phyloP scores from a whole-genome alignment of 139 green algal species.

The Micromonas commoda region DNA sequence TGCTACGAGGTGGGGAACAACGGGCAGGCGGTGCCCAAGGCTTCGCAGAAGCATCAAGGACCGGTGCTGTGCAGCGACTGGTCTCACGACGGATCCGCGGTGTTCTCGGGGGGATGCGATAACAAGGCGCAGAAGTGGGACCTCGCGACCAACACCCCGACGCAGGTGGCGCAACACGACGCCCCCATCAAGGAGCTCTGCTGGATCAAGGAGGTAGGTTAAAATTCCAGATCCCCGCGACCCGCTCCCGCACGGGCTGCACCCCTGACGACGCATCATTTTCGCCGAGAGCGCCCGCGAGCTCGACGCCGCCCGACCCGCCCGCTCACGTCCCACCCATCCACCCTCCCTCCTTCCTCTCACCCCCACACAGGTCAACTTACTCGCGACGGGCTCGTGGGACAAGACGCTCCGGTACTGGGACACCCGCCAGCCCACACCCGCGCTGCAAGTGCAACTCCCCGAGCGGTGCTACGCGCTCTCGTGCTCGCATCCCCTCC shows the following conservation, averaged over 20 bases:
- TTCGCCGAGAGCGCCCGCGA: neutral
- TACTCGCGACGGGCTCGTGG: constrained; percentile 74
- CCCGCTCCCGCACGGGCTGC: too few relatives aligned
- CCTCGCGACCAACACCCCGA: constrained; percentile 68
- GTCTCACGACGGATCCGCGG: constrained; percentile 68
- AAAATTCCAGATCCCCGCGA: too few relatives aligned
- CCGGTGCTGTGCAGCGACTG: constrained; percentile 81
- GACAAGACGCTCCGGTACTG: constrained; percentile 65
- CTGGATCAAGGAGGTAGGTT: constrained; percentile 51
- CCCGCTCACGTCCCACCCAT: neutral
- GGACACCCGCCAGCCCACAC: constrained; percentile 61
- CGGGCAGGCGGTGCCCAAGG: constrained; percentile 71
- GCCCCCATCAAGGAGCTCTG: constrained; percentile 65
- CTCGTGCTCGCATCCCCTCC: constrained; percentile 61
- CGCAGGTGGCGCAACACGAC: constrained; percentile 79
- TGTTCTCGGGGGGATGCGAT: constrained; percentile 80
- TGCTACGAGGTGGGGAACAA: constrained; percentile 64
- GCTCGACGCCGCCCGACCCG: neutral
- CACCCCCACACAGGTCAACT: constrained; percentile 48
- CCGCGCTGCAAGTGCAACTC: constrained; percentile 61
- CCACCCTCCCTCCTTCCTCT: neutral
- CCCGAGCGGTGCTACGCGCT: constrained; percentile 85
- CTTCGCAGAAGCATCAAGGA: constrained; percentile 37
- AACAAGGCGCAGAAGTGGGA: constrained; percentile 90
- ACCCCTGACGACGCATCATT: too few relatives aligned